A percentile compares a stretch with the other conserved stretches of the same genome.
Conservation (phyloP, 1,284 basidiomycete species). For the Rhodotorula sp. region DNA sequence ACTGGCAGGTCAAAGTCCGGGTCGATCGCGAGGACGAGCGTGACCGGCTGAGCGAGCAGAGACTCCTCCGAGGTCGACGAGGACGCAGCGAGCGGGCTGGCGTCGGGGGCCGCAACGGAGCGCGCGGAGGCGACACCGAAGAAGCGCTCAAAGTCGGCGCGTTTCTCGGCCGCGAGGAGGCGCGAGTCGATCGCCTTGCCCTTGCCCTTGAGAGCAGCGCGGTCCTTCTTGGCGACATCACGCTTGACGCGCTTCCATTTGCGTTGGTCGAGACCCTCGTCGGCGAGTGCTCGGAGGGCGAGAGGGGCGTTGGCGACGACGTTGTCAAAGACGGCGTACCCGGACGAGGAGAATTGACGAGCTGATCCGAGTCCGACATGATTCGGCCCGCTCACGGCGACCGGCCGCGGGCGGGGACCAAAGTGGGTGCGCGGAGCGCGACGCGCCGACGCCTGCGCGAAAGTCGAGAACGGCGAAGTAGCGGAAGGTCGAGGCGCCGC, state of each 20-base stretch:
- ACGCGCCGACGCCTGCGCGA: not conserved
- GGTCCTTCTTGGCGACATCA: constrained; percentile 17
- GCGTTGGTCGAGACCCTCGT: constrained; percentile 32
- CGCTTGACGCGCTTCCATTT: constrained; percentile 34
- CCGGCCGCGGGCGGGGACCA: constrained; percentile 24
- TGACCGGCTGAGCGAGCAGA: constrained; percentile 14
- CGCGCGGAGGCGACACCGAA: constrained; percentile 2
- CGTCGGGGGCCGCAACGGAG: not conserved
- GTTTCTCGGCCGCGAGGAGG: constrained; percentile 5
- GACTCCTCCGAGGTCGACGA: not conserved
- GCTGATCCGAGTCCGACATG: constrained; percentile 36
- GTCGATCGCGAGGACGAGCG: constrained; percentile 34
- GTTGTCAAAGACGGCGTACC: constrained; percentile 35
- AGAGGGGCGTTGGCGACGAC: constrained; percentile 42
- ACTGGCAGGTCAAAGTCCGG: constrained; percentile 22
- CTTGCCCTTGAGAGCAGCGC: constrained; percentile 24
- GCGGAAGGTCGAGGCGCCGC: not conserved
- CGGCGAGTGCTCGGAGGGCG: constrained; percentile 37
- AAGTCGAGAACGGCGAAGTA: not conserved
- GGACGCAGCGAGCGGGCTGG: not conserved
- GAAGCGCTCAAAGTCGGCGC: constrained; percentile 27
- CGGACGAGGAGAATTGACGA: constrained; percentile 35
- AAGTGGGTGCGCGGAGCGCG: constrained; percentile 11
- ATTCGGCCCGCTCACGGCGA: not conserved
- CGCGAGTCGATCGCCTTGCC: not conserved